phyloP scores from a whole-genome alignment of 2,329 filamentous ascomycete genomes.

The Botrytis pseudocinerea region DNA sequence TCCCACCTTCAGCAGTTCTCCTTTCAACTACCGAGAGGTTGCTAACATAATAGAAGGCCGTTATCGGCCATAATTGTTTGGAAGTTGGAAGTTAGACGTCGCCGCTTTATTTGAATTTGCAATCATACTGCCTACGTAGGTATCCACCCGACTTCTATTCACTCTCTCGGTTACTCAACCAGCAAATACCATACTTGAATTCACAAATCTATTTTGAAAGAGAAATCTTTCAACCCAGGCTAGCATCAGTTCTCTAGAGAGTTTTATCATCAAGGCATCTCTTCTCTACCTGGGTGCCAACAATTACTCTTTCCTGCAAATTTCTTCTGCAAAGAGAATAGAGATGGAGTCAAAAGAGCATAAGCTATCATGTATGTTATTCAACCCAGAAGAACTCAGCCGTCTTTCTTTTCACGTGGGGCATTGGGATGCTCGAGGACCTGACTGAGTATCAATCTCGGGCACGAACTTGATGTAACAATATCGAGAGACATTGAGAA shows the following conservation, averaged over 20 bases:
- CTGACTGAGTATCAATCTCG: not conserved
- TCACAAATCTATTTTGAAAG: not conserved
- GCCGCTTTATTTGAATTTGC: not conserved
- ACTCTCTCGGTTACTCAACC: not conserved
- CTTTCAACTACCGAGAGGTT: not conserved
- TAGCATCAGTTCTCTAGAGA: not conserved
- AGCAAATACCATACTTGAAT: not conserved
- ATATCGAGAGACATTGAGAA: not conserved
- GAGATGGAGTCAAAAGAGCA: conserved; percentile 12
- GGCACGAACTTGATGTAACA: not conserved
- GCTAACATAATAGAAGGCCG: too few species aligned
- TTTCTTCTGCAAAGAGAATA: not conserved
- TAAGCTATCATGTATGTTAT: not conserved
- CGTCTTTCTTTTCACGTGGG: not conserved
- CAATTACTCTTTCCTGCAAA: not conserved
- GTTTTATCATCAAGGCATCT: not conserved
- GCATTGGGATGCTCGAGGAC: not conserved
- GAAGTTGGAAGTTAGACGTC: not conserved
- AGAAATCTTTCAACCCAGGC: not conserved
- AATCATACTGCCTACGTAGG: not conserved
- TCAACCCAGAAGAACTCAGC: too few species aligned
- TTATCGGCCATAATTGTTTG: not conserved
- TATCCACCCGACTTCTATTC: conserved; percentile 8
- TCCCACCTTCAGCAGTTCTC: not conserved
- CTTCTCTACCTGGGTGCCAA: not conserved